Evolutionary conservation across 257 asterid species (phyloP).

Genomic region (Nicotiana noctiflora): DNA sequence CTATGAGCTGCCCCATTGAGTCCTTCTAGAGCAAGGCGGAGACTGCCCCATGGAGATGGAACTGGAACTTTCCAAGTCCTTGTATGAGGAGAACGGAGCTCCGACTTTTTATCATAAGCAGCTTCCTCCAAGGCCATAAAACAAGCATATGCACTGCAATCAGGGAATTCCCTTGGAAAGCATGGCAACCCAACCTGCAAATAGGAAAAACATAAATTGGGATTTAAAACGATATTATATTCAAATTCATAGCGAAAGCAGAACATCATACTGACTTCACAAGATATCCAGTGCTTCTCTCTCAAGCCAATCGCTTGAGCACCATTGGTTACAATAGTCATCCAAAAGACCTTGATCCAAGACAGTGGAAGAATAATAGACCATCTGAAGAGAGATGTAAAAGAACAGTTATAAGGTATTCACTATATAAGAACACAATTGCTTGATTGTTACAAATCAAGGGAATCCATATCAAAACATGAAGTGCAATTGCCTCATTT

Average conservation of each 20-base stretch:
- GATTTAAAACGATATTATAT: background rate
- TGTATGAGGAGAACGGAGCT: conserved; percentile 39
- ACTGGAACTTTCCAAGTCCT: conserved; percentile 44
- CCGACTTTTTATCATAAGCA: conserved; percentile 32
- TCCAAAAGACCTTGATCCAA: conserved; percentile 88
- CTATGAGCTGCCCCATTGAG: conserved; percentile 14
- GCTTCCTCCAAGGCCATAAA: conserved; percentile 48
- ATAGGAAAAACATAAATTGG: conserved; percentile 1
- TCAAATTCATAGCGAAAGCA: background rate
- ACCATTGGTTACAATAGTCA: conserved; percentile 48
- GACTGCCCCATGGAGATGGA: conserved; percentile 62
- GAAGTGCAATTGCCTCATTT: background rate
- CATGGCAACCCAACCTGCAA: conserved; percentile 68
- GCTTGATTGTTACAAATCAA: too few relatives aligned
- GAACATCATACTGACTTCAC: conserved; percentile 45
- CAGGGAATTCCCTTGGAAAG: conserved; percentile 81
- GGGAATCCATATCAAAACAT: background rate
- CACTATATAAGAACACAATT: background rate
- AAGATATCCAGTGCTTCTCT: conserved; percentile 74
- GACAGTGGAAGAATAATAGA: conserved; percentile 71
- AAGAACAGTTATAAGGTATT: conserved; percentile 15
- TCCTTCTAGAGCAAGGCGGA: conserved; percentile 23
- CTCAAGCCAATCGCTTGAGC: conserved; percentile 78
- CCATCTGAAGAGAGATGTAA: conserved; percentile 47
- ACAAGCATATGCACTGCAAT: conserved; percentile 53